These are phyloP conservation scores for Plasmodium vivax DNA, from an alignment of 169 alveolate genomes.

Conservation along the genomic window DNA sequence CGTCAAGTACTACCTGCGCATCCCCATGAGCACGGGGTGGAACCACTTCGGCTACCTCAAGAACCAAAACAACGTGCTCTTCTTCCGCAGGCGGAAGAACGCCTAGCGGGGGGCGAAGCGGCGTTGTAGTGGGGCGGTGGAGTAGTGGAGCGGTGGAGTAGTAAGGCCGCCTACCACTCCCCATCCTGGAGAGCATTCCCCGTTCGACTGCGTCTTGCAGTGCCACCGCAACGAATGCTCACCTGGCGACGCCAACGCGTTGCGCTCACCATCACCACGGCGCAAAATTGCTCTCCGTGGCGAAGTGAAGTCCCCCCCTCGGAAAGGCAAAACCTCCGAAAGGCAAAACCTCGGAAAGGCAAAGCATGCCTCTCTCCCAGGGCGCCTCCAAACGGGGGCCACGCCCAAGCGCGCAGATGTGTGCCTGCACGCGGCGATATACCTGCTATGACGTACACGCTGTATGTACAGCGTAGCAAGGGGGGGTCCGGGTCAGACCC, in stretches of 20 bases:
- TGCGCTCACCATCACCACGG: not conserved
- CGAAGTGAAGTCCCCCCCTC: not conserved
- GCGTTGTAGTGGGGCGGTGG: not conserved
- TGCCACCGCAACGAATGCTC: not conserved
- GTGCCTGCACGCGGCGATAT: not conserved
- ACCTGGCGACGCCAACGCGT: not conserved
- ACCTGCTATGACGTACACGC: not conserved
- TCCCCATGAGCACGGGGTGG: constrained; percentile 74
- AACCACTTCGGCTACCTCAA: constrained; percentile 61
- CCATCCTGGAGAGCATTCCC: not conserved
- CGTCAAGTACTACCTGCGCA: constrained; percentile 58
- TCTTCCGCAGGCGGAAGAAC: constrained; percentile 51
- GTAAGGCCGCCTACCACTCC: not conserved
- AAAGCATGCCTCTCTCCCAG: not conserved
- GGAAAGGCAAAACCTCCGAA: not conserved
- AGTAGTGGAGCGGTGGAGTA: too few relatives aligned
- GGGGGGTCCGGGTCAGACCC: not conserved
- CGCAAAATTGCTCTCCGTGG: not conserved
- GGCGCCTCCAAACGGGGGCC: not conserved
- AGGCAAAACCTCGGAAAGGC: too few relatives aligned
- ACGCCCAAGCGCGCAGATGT: not conserved
- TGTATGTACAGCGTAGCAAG: not conserved
- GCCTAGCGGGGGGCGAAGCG: not conserved
- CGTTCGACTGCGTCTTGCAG: too few relatives aligned
- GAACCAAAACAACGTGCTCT: constrained; percentile 68